phyloP scores from a whole-genome alignment of 1,284 basidiomycete genomes.

The Quambalaria eucalypti region DNA sequence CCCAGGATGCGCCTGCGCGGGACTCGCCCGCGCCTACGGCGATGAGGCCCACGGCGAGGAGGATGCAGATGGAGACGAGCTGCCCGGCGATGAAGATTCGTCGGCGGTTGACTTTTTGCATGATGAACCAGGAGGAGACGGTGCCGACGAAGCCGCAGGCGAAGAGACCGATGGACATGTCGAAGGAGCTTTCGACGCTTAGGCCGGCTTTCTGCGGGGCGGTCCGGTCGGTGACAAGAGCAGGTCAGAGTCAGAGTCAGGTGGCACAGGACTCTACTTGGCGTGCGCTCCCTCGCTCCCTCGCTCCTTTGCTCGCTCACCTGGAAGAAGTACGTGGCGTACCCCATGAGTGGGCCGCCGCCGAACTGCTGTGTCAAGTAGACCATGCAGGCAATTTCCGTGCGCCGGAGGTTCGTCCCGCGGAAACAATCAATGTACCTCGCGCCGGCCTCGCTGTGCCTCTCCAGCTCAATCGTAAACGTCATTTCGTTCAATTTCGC shows the following conservation, averaged over 20 bases:
- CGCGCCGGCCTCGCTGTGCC: slow-evolving; percentile 19
- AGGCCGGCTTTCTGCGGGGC: slow-evolving; percentile 51
- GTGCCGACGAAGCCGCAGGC: slow-evolving; percentile 48
- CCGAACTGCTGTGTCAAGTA: slow-evolving; percentile 46
- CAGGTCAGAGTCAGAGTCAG: too few species aligned
- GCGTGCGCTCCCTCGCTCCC: too few species aligned
- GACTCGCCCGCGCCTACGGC: slow-evolving; percentile 36
- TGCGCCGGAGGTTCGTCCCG: slow-evolving; percentile 31
- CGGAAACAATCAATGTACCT: slow-evolving; percentile 37
- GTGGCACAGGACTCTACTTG: too few species aligned
- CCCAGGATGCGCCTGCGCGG: slow-evolving; percentile 35
- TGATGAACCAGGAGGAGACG: slow-evolving; percentile 49
- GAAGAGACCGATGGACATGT: slow-evolving; percentile 48
- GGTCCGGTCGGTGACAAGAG: too few species aligned
- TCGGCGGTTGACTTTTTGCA: slow-evolving; percentile 48
- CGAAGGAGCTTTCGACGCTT: slow-evolving; percentile 44
- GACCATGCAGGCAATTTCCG: slow-evolving; percentile 45
- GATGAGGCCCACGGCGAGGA: slow-evolving; percentile 52
- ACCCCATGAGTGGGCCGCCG: slow-evolving; percentile 41
- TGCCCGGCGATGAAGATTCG: slow-evolving; percentile 52
- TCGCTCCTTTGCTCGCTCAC: too few species aligned
- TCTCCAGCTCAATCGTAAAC: slow-evolving; percentile 40
- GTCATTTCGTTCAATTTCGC: slow-evolving; percentile 20
- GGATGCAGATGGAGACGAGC: slow-evolving; percentile 47
- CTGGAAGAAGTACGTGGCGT: slow-evolving; percentile 48